Evolutionary conservation across 257 asterid genomes (phyloP), one percentile per base, ranked within the genome.

Genomic region (Thymus mandschuricus): DNA sequence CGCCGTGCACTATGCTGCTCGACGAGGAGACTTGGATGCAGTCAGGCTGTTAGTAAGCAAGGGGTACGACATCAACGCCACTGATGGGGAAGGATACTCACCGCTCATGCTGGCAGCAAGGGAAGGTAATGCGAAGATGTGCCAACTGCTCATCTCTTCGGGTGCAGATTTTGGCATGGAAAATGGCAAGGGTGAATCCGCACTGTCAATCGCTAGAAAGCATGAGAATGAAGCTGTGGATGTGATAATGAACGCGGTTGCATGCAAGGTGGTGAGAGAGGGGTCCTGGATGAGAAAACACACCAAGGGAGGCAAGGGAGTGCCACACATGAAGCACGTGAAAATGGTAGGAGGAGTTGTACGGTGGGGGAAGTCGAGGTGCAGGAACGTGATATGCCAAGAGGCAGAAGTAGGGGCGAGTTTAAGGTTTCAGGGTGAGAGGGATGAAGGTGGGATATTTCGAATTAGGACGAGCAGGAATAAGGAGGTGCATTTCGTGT

Each of bases 61-160:
- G 74, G 90, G 90, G 8, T 87, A 87, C 41, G 92, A 86, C 52
- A 62, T 87, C 35, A 83, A 89, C 31, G 83, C 83, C 49, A 68
- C 71, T 0, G 93, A 89, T 34, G 84, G 85, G 38, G 94, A 89
- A 48, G 90, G 86, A 44, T 82, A 80, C 84, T 87, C 95, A 0
- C 88, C 96, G 0, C 89, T 89, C 55, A 89, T 89, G 92, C 78
- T 87, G 75, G 96, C 90, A n/a, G 96, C 96, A 40, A 80, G 74
- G 56, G 96, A 86, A 81, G 90, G 90, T 35, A 86, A 84, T 64
- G 82, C 81, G n/a, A 81, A 74, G 58, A 78, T 82, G 62, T 87
- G 96, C 50, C 76, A 84, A 49, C 84, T 84, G 48, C 72, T 89
- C 69, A 80, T 83, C 66, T 80, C 89, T 46, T 65, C 73, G 10